A percentile compares a stretch with the other conserved stretches of the same genome.
Evolutionary conservation across 768 basidiomycete genomes (phyloP).

Genomic region (Fomitopsis serialis): DNA sequence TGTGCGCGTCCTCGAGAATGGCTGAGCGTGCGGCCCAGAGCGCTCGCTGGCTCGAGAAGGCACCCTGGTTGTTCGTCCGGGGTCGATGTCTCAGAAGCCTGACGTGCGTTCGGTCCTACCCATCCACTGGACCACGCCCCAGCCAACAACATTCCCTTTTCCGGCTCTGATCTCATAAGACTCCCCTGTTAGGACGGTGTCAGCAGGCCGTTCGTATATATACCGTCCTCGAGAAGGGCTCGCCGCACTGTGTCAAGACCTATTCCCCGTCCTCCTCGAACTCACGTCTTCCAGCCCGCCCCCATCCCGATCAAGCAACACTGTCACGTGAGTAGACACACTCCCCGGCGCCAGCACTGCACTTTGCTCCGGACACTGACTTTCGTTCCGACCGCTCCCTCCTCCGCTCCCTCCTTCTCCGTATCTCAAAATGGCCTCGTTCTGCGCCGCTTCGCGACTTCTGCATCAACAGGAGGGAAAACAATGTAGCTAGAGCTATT

Average conservation of each 20-base stretch:
- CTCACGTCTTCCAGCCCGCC: not conserved
- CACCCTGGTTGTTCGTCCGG: constrained; percentile 1
- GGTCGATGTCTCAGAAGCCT: not conserved
- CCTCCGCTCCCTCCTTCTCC: not conserved
- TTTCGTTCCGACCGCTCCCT: not conserved
- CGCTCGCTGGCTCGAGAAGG: not conserved
- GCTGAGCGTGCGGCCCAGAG: not conserved
- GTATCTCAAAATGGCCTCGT: constrained; percentile 36
- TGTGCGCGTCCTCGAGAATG: constrained; percentile 1
- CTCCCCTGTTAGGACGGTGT: not conserved
- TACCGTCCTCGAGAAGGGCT: not conserved
- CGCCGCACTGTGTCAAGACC: too few relatives aligned
- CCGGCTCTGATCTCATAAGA: not conserved
- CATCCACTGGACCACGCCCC: not conserved
- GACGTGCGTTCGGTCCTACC: not conserved
- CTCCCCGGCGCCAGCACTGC: not conserved
- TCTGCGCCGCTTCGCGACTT: constrained; percentile 48
- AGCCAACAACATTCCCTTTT: not conserved
- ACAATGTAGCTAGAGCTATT: constrained; percentile 10
- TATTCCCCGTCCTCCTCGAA: not conserved
- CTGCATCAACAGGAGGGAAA: constrained; percentile 31
- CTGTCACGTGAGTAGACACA: not conserved
- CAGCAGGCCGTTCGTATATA: not conserved
- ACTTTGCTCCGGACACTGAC: not conserved
- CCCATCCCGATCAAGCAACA: not conserved